These are phyloP conservation scores for Antarctomyces pellizariae DNA, from an alignment of 495 filamentous ascomycete species.

Conservation along the genomic window DNA sequence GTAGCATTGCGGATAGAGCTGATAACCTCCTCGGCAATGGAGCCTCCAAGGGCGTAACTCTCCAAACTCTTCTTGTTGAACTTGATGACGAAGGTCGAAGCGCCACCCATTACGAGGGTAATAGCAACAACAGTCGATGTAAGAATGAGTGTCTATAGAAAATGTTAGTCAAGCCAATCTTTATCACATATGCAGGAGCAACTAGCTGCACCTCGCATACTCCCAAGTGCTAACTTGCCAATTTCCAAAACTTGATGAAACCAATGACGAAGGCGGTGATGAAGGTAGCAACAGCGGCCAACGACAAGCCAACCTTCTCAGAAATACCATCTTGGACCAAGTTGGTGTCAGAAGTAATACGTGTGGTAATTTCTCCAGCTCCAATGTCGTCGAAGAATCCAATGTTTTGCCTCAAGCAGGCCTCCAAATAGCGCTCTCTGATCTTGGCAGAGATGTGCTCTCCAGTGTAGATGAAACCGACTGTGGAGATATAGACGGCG, in stretches of 20 bases:
- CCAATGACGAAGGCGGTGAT: conserved; percentile 74
- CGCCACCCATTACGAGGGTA: conserved; percentile 44
- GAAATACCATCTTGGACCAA: conserved; percentile 74
- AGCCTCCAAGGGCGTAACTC: conserved; percentile 64
- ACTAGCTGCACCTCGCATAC: too few relatives aligned
- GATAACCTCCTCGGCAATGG: conserved; percentile 83
- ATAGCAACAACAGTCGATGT: conserved; percentile 55
- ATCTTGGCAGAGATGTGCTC: conserved; percentile 76
- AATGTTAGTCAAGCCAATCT: too few relatives aligned
- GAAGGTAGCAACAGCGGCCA: conserved; percentile 56
- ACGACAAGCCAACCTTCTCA: conserved; percentile 57
- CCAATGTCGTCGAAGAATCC: conserved; percentile 83
- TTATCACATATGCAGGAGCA: too few relatives aligned
- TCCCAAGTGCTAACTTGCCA: too few relatives aligned
- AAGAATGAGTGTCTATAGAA: conserved; percentile 67
- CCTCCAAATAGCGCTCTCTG: conserved; percentile 57
- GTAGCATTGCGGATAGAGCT: conserved; percentile 83
- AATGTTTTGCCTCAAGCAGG: conserved; percentile 76
- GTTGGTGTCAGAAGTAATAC: conserved; percentile 81
- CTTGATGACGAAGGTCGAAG: conserved; percentile 51
- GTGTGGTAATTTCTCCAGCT: conserved; percentile 77
- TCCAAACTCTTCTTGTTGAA: conserved; percentile 55
- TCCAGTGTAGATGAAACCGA: conserved; percentile 83
- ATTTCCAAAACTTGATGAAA: conserved; percentile 64
- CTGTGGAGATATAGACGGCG: conserved; percentile 56